Conservation (phyloP, 345 rosid genomes). For the Cardiospermum halicacabum region DNA sequence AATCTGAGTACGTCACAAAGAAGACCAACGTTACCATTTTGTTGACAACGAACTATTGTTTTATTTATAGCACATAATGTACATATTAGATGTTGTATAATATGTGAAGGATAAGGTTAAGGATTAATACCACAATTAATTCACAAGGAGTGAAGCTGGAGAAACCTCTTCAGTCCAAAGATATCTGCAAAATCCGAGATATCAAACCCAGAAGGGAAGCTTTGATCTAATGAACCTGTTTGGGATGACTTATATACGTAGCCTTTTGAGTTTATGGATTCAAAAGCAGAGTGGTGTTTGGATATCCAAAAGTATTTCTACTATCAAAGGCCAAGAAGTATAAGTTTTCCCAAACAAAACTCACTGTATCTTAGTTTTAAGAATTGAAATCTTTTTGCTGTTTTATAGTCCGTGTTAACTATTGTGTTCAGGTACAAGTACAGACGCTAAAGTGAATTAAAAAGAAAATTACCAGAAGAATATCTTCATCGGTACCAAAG, state of each 20-base stretch:
- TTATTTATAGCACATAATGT: background rate
- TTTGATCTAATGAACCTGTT: background rate
- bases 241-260: no score
- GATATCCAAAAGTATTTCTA: no score
- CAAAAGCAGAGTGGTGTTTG: no score
- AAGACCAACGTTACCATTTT: background rate
- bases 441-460: no score
- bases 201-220: background rate
- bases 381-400: background rate
- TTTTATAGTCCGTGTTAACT: no score
- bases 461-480: conserved; percentile 59
- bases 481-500: conserved; percentile 84
- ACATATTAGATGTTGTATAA: conserved; percentile 4
- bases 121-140: no score
- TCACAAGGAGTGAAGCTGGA: no score
- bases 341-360: no score
- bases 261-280: no score
- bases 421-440: no score
- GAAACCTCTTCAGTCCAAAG: no score
- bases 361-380: background rate
- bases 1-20: conserved; percentile 6
- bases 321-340: no score
- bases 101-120: conserved; percentile 5
- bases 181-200: conserved; percentile 24
- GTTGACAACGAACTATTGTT: background rate